Evolutionary conservation across 2,329 filamentous ascomycete species (phyloP), one percentile per base, ranked within the genome.

Genomic region (Alternaria sp.): DNA sequence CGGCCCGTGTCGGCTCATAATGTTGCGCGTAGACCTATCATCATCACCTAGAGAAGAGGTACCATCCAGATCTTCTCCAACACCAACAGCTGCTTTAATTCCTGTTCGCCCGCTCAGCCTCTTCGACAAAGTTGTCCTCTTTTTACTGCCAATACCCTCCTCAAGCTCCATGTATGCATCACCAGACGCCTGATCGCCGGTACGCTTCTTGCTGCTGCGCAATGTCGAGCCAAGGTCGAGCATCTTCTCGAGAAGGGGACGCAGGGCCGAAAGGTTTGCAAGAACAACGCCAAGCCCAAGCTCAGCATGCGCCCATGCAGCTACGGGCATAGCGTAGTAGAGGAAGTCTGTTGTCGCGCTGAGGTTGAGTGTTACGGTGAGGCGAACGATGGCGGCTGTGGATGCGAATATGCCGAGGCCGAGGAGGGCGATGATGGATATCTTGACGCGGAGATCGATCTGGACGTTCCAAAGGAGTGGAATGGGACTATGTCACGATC

Each of bases 331-430:
- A 5, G 63, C 57, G n/a, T 64, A 23, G 55, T 54, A 66, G 7
- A 66, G 63, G 23, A 68, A 68, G 51, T 66, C 32, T 19, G 36
- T 26, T n/a, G 62, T 60, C 17, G 63, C 21, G 40, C 62, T 64
- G 10, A 79, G 67, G 32, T 76, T 76, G 60, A 78, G 66, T 7
- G 77, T 79, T 55, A 79, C 77, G 7, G 77, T 77, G 9, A 79
- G 68, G 15, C 76, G 74, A n/a, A 80, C 76, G 61, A 77, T 77
- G 8, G 75, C 76, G 9, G 77, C 62, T 12, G 69, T 59, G 7
- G 67, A 65, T 44, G 67, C 58, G 46, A 72, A 67, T 12, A 66
- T 54, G 6, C 64, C 69, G 52, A 67, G 61, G 17, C 66, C 62
- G 9, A 67, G 64, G 26, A 69, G 66, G 11, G 54, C 61, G 9